A percentile compares a stretch with the other conserved stretches of the same genome.
phyloP scores from a whole-genome alignment of 805 yeast genomes.

The Isabelozyma pseudorhagii region DNA sequence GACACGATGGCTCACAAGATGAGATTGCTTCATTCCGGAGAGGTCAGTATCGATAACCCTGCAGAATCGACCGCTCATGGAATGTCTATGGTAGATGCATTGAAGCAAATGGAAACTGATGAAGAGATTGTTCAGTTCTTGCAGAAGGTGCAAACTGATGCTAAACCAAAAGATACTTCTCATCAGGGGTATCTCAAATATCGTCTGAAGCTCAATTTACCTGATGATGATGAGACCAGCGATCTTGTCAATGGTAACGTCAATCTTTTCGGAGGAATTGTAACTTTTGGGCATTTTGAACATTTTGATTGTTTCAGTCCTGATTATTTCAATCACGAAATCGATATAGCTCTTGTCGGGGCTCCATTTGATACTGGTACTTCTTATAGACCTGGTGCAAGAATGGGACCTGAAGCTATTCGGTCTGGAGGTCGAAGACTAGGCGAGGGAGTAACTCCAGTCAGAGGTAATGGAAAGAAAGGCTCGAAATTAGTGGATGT shows the following conservation, averaged over 20 bases:
- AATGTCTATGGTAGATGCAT: background rate
- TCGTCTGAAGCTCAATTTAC: constrained; percentile 21
- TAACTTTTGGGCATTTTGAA: constrained; percentile 52
- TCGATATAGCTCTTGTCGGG: constrained; percentile 25
- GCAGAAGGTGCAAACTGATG: background rate
- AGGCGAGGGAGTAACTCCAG: constrained; percentile 37
- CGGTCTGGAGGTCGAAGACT: constrained; percentile 14
- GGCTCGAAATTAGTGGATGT: constrained; percentile 34
- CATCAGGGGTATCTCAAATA: constrained; percentile 9
- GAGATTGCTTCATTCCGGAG: background rate
- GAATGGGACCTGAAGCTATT: constrained; percentile 24
- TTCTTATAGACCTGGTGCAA: constrained; percentile 23
- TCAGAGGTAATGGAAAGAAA: constrained; percentile 30
- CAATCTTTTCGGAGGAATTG: constrained; percentile 46
- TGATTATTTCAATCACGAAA: constrained; percentile 10
- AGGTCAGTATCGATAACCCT: background rate
- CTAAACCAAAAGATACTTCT: constrained; percentile 1
- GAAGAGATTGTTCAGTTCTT: background rate
- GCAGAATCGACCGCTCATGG: background rate
- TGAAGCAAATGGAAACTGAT: background rate
- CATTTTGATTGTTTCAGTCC: constrained; percentile 47
- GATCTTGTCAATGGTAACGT: constrained; percentile 16
- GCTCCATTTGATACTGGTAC: constrained; percentile 29
- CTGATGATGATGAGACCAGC: constrained; percentile 32
- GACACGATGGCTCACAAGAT: background rate